Conservation (phyloP, 352 stramenopile species). For the Albugo laibachii region DNA sequence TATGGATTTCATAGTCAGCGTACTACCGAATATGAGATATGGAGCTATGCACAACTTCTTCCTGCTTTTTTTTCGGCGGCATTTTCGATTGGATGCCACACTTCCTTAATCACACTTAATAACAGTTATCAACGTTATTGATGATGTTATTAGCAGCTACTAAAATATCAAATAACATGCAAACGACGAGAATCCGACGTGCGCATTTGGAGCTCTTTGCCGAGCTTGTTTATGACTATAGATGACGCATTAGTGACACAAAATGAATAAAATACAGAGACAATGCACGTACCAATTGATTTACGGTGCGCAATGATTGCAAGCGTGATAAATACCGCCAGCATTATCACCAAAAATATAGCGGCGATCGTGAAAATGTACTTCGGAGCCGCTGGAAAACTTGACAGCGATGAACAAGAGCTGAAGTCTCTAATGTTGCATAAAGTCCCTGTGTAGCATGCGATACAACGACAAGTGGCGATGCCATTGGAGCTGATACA, state of each 20-base stretch:
- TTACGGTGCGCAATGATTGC: too few species aligned
- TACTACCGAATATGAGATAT: background rate
- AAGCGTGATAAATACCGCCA: slow-evolving; percentile 30
- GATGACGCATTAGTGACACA: too few species aligned
- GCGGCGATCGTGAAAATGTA: slow-evolving; percentile 53
- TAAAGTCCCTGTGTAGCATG: slow-evolving; percentile 51
- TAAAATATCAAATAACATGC: too few species aligned
- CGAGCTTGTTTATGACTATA: too few species aligned
- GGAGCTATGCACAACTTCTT: slow-evolving; percentile 19
- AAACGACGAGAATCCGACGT: too few species aligned
- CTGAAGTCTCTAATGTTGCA: slow-evolving; percentile 61
- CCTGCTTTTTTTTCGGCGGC: slow-evolving; percentile 73
- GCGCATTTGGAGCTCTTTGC: too few species aligned
- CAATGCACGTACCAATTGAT: too few species aligned
- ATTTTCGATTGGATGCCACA: slow-evolving; percentile 11
- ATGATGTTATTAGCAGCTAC: too few species aligned
- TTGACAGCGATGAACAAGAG: slow-evolving; percentile 38
- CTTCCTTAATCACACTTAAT: too few species aligned
- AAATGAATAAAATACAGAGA: too few species aligned
- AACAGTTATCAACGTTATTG: too few species aligned
- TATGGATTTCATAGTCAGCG: background rate
- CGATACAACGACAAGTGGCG: slow-evolving; percentile 45
- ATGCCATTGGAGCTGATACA: slow-evolving; percentile 38
- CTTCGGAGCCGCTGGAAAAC: slow-evolving; percentile 32
- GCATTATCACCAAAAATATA: slow-evolving; percentile 45